These are phyloP conservation scores for Podospora australis DNA, from an alignment of 495 filamentous ascomycete genomes.

Conservation along the genomic window DNA sequence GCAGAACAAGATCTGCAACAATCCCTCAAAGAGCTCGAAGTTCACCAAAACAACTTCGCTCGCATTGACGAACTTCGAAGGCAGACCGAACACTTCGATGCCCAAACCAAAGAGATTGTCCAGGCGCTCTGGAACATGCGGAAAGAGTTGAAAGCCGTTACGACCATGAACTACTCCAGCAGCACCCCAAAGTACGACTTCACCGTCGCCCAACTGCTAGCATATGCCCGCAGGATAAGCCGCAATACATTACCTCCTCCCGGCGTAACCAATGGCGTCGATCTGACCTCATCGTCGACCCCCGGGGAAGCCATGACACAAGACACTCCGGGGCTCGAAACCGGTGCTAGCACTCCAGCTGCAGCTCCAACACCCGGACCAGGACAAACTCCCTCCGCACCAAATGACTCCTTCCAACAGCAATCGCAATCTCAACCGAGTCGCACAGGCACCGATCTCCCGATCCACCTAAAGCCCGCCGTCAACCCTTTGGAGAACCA, in stretches of 20 bases:
- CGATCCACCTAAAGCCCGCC: slow-evolving; percentile 34
- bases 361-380: not conserved
- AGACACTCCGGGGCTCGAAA: not conserved
- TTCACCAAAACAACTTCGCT: slow-evolving; percentile 61
- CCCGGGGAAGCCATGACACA: slow-evolving; percentile 1
- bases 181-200: slow-evolving; percentile 39
- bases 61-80: slow-evolving; percentile 56
- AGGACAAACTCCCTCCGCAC: no score
- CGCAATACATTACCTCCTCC: slow-evolving; percentile 65
- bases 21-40: slow-evolving; percentile 56
- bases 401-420: not conserved
- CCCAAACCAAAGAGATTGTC: slow-evolving; percentile 55
- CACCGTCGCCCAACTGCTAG: slow-evolving; percentile 59
- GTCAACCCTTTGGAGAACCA: slow-evolving; percentile 46
- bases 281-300: slow-evolving; percentile 9
- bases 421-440: slow-evolving; percentile 4
- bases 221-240: slow-evolving; percentile 66
- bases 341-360: not conserved
- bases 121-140: slow-evolving; percentile 57
- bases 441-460: slow-evolving; percentile 23
- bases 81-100: slow-evolving; percentile 52
- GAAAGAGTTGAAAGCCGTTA: slow-evolving; percentile 55
- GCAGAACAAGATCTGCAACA: slow-evolving; percentile 58
- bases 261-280: slow-evolving; percentile 40
- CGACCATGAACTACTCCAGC: slow-evolving; percentile 44